Conservation (phyloP, 2,329 filamentous ascomycete genomes). For the Exophiala calicioides region DNA sequence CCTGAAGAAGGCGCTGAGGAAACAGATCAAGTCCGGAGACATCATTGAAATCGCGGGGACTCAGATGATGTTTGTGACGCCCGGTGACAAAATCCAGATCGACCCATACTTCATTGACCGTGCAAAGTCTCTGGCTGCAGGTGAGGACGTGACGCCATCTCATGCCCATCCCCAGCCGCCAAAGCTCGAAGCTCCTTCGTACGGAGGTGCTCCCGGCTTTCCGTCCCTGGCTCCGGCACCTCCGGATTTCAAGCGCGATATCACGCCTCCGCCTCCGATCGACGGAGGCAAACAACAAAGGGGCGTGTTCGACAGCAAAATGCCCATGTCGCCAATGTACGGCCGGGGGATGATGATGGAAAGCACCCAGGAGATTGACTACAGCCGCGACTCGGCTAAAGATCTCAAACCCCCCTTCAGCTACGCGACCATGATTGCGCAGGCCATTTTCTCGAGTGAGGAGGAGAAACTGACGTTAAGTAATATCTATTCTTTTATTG, state of each 20-base stretch:
- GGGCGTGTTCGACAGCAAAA: slow-evolving; percentile 38
- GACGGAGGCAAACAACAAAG: slow-evolving; percentile 32
- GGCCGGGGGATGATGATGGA: slow-evolving; percentile 56
- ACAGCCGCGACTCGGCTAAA: slow-evolving; percentile 76
- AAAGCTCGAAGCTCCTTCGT: slow-evolving; percentile 14
- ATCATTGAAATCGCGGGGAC: slow-evolving; percentile 89
- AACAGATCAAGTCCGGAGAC: slow-evolving; percentile 76
- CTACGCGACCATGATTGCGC: slow-evolving; percentile 95
- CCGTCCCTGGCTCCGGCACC: slow-evolving; percentile 44
- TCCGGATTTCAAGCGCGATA: slow-evolving; percentile 45
- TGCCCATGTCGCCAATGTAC: slow-evolving; percentile 51
- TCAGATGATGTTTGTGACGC: slow-evolving; percentile 99
- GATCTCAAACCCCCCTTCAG: slow-evolving; percentile 95
- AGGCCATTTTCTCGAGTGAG: slow-evolving; percentile 83
- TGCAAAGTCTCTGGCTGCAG: slow-evolving; percentile 52
- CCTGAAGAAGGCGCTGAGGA: slow-evolving; percentile 66
- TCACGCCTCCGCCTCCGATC: slow-evolving; percentile 30
- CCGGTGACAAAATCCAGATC: slow-evolving; percentile 70
- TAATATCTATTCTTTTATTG: slow-evolving; percentile 94
- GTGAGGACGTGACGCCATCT: slow-evolving; percentile 43
- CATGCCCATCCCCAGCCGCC: slow-evolving; percentile 40
- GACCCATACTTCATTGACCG: slow-evolving; percentile 70
- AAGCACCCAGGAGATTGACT: slow-evolving; percentile 55
- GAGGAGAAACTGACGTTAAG: slow-evolving; percentile 88
- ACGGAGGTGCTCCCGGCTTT: slow-evolving; percentile 16